Percentiles rank a stretch among this genome's conserved stretches.
Evolutionary conservation across 2,329 filamentous ascomycete genomes (phyloP).

Genomic region (Cercospora canescens): DNA sequence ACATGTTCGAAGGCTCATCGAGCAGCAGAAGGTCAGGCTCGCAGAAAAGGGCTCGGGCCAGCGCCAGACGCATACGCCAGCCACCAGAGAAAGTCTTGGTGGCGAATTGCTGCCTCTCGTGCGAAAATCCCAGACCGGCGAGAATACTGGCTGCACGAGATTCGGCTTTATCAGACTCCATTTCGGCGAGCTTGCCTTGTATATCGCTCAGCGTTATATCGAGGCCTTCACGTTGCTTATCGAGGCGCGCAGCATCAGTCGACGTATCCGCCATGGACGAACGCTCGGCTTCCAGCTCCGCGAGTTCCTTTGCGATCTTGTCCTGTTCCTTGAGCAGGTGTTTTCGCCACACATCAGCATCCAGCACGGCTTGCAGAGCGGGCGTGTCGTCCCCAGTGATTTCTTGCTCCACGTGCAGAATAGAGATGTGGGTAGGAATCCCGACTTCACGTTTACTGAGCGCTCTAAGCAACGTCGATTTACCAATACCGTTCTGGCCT

Average conservation of each 20-base stretch:
- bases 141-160: constrained; percentile 93
- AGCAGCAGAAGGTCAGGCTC: constrained; percentile 94
- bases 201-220: constrained; percentile 90
- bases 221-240: constrained; percentile 83
- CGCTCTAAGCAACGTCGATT: constrained; percentile 83
- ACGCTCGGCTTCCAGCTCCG: constrained; percentile 75
- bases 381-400: constrained; percentile 94
- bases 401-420: constrained; percentile 99
- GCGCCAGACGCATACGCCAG: constrained; percentile 97
- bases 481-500: constrained; percentile 95
- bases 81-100: constrained; percentile 99
- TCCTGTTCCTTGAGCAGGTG: constrained; percentile 87
- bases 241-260: constrained; percentile 79
- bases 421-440: constrained; percentile 96
- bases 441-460: constrained; percentile 89
- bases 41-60: constrained; percentile 94
- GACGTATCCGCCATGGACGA: constrained; percentile 86
- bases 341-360: constrained; percentile 98
- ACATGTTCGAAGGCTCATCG: constrained; percentile 78
- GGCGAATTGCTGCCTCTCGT: constrained; percentile 85
- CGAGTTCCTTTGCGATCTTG: constrained; percentile 75
- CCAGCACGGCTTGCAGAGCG: constrained; percentile 89
- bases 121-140: constrained; percentile 93
- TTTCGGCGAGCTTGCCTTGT: constrained; percentile 88
- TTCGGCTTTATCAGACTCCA: constrained; percentile 99